Conservation (phyloP, 2,329 filamentous ascomycete species). For the Chaetoscypha palmicola region DNA sequence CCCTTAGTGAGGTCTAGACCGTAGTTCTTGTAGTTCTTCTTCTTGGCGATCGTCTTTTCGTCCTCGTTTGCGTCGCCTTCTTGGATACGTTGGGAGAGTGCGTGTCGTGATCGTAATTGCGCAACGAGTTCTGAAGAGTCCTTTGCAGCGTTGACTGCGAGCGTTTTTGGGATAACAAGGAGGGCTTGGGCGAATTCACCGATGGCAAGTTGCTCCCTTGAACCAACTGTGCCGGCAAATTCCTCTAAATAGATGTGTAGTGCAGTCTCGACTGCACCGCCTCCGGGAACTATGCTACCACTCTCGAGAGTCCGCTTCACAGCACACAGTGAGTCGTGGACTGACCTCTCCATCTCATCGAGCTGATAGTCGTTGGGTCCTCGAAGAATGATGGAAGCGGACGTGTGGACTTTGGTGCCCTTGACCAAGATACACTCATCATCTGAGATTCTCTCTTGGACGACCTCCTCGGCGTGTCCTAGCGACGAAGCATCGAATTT, state of each 20-base stretch:
- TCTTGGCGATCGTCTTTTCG: constrained; percentile 82
- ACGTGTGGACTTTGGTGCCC: constrained; percentile 89
- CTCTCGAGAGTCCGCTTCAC: constrained; percentile 97
- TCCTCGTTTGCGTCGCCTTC: constrained; percentile 80
- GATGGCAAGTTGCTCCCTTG: constrained; percentile 94
- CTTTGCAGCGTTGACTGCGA: constrained; percentile 95
- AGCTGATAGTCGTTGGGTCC: constrained; percentile 94
- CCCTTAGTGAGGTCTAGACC: constrained; percentile 85
- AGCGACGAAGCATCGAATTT: constrained; percentile 87
- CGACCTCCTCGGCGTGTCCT: constrained; percentile 87
- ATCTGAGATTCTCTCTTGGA: constrained; percentile 97
- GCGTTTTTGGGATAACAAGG: constrained; percentile 89
- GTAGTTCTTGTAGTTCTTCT: constrained; percentile 99
- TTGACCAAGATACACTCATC: constrained; percentile 97
- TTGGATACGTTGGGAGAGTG: constrained; percentile 83
- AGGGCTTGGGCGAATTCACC: constrained; percentile 95
- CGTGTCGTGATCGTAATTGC: constrained; percentile 89
- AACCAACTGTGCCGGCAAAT: constrained; percentile 94
- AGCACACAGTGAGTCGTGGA: constrained; percentile 93
- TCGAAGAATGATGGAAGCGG: constrained; percentile 90
- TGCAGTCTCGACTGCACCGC: constrained; percentile 95
- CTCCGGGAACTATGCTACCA: constrained; percentile 92
- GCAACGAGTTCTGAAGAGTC: constrained; percentile 92
- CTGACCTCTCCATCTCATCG: constrained; percentile 98
- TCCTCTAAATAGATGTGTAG: constrained; percentile 99